Conservation (phyloP, 768 basidiomycete species). For the Tephrocybe sp. region DNA sequence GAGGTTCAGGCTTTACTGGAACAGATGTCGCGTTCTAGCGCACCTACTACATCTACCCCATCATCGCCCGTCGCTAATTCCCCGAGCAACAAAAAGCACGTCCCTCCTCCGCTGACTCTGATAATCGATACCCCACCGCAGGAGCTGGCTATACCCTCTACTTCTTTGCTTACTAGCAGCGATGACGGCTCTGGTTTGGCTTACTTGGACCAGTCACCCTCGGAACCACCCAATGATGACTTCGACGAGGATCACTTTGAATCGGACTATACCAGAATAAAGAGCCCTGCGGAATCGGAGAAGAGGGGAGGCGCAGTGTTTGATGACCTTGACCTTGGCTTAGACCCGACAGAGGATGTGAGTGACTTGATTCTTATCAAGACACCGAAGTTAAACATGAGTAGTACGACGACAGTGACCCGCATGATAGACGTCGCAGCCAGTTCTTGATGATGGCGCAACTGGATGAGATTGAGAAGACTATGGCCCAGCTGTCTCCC, state of each 20-base stretch:
- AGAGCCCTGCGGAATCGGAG: constrained; percentile 38
- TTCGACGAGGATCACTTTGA: constrained; percentile 47
- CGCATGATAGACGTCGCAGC: constrained; percentile 72
- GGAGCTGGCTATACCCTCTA: constrained; percentile 33
- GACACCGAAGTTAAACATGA: constrained; percentile 14
- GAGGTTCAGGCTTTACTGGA: constrained; percentile 41
- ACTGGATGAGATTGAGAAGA: constrained; percentile 80
- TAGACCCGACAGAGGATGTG: constrained; percentile 47
- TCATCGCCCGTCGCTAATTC: constrained; percentile 37
- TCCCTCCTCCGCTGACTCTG: constrained; percentile 62
- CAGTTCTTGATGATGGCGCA: constrained; percentile 74
- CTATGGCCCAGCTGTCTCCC: constrained; percentile 68
- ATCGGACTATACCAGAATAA: constrained; percentile 30
- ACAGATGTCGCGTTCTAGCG: constrained; percentile 37
- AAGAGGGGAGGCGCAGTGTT: constrained; percentile 51
- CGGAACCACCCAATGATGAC: not conserved
- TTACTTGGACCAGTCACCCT: constrained; percentile 36
- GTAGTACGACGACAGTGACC: constrained; percentile 70
- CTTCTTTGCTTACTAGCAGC: constrained; percentile 34
- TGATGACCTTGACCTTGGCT: constrained; percentile 51
- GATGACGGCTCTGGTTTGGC: constrained; percentile 42
- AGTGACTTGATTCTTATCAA: constrained; percentile 18
- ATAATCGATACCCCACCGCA: constrained; percentile 32
- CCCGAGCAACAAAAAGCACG: constrained; percentile 35
- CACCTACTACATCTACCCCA: constrained; percentile 36